Conservation (phyloP, 306 rosid species). For the Carpinus fangiana region DNA sequence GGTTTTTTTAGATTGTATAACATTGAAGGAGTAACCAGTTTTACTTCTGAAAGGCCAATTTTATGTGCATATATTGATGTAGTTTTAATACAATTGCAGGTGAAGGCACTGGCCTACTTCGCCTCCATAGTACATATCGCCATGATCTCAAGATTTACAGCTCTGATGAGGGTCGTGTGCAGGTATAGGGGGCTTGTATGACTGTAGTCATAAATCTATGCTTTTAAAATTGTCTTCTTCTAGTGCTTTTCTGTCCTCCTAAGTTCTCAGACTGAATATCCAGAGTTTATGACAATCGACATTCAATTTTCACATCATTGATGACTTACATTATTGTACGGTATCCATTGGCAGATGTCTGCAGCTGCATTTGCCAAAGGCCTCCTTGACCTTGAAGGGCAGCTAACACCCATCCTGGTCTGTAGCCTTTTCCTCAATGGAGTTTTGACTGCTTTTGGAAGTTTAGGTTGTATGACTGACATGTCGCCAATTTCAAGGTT, state of each 20-base stretch:
- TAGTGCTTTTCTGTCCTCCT: slow-evolving; percentile 18
- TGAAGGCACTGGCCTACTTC: slow-evolving; percentile 97
- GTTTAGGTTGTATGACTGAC: slow-evolving; percentile 38
- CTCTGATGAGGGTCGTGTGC: slow-evolving; percentile 99
- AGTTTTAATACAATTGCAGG: slow-evolving; percentile 55
- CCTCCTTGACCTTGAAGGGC: slow-evolving; percentile 97
- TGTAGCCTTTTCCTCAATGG: slow-evolving; percentile 35
- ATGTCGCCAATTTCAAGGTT: slow-evolving; percentile 55
- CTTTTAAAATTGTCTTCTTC: slow-evolving; percentile 8
- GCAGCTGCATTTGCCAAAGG: slow-evolving; percentile 99
- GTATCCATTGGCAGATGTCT: slow-evolving; percentile 78
- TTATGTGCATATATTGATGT: background rate
- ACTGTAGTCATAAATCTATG: background rate
- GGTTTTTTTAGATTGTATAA: slow-evolving; percentile 24
- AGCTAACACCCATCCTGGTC: slow-evolving; percentile 94
- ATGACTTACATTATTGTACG: slow-evolving; percentile 26
- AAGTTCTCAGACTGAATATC: slow-evolving; percentile 8
- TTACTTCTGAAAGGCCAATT: background rate
- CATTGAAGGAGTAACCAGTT: background rate
- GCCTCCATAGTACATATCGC: slow-evolving; percentile 97
- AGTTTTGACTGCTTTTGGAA: slow-evolving; percentile 21
- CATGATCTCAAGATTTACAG: slow-evolving; percentile 97
- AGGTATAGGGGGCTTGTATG: slow-evolving; percentile 49
- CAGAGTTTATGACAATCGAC: slow-evolving; percentile 1
- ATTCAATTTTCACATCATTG: slow-evolving; percentile 26